phyloP scores from a whole-genome alignment of 2,329 filamentous ascomycete species.

The Cercospora sp. region DNA sequence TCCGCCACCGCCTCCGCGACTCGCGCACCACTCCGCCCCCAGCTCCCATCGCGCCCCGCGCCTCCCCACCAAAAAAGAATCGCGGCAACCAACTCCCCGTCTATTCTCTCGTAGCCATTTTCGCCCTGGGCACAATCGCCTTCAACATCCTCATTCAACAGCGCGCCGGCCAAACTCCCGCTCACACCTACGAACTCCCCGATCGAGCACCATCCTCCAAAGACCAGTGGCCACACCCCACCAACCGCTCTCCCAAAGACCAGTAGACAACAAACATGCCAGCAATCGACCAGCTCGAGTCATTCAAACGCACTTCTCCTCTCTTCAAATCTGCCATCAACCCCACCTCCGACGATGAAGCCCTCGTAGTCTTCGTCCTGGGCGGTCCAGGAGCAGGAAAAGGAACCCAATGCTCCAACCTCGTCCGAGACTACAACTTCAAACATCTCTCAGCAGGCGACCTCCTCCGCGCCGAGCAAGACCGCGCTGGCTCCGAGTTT shows the following conservation, averaged over 20 bases:
- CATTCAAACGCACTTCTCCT: slow-evolving; percentile 67
- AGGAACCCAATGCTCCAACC: slow-evolving; percentile 88
- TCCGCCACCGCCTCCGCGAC: neutral
- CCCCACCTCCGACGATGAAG: slow-evolving; percentile 51
- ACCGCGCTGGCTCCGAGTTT: slow-evolving; percentile 81
- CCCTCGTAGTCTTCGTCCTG: slow-evolving; percentile 95
- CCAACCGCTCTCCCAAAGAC: slow-evolving; percentile 39
- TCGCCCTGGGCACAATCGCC: slow-evolving; percentile 47
- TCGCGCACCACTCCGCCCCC: slow-evolving; percentile 13
- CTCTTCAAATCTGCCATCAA: slow-evolving; percentile 64
- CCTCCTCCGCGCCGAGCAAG: slow-evolving; percentile 88
- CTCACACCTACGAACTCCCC: slow-evolving; percentile 33
- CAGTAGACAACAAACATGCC: slow-evolving; percentile 50
- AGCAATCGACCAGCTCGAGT: slow-evolving; percentile 57
- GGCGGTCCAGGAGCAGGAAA: slow-evolving; percentile 95
- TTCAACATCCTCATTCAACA: slow-evolving; percentile 52
- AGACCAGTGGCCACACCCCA: slow-evolving; percentile 31
- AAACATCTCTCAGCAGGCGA: slow-evolving; percentile 92
- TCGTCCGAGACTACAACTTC: slow-evolving; percentile 87
- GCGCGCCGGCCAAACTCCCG: slow-evolving; percentile 37
- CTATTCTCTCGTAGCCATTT: slow-evolving; percentile 51
- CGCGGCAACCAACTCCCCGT: slow-evolving; percentile 43
- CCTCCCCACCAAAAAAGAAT: slow-evolving; percentile 15
- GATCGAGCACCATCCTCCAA: slow-evolving; percentile 34
- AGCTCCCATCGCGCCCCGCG: slow-evolving; percentile 19